These are phyloP conservation scores for Borovskyia barvae DNA, from an alignment of 208 protist species.

Conservation along the genomic window DNA sequence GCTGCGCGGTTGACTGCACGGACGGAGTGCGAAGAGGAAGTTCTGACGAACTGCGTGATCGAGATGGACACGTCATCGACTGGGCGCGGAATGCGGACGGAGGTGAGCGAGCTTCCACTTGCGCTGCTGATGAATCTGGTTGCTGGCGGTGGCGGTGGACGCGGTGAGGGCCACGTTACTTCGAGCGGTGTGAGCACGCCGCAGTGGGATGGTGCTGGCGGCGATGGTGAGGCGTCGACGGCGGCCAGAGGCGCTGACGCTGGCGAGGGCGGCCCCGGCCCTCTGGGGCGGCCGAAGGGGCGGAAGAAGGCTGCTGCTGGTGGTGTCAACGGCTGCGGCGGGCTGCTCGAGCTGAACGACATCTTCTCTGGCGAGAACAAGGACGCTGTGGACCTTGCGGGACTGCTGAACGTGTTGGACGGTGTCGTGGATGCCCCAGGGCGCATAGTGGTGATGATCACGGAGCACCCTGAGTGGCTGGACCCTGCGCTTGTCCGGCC, in stretches of 20 bases:
- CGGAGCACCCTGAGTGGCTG: constrained; percentile 81
- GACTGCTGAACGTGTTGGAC: constrained; percentile 89
- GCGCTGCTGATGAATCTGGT: constrained; percentile 15
- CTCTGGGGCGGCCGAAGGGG: neutral
- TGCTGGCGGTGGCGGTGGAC: constrained; percentile 3
- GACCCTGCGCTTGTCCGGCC: constrained; percentile 88
- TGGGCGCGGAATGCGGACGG: constrained; percentile 3
- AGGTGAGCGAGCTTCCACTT: constrained; percentile 18
- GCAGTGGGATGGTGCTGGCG: neutral
- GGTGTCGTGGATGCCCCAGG: constrained; percentile 86
- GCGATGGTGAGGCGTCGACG: neutral
- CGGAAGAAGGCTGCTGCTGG: neutral
- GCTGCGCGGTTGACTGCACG: constrained; percentile 27
- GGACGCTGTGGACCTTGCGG: constrained; percentile 81
- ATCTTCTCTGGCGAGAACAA: constrained; percentile 17
- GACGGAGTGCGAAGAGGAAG: neutral
- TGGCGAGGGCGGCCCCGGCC: neutral
- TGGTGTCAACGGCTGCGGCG: neutral
- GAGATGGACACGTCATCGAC: constrained; percentile 26
- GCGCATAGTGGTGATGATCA: constrained; percentile 88
- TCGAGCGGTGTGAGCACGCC: too few species aligned
- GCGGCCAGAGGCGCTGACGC: neutral
- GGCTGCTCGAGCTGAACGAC: constrained; percentile 9
- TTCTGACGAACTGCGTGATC: constrained; percentile 24
- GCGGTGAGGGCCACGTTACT: too few species aligned